These are phyloP conservation scores for Actinomortierella ambigua DNA, from an alignment of 371 early-diverging fungal species.

Conservation along the genomic window DNA sequence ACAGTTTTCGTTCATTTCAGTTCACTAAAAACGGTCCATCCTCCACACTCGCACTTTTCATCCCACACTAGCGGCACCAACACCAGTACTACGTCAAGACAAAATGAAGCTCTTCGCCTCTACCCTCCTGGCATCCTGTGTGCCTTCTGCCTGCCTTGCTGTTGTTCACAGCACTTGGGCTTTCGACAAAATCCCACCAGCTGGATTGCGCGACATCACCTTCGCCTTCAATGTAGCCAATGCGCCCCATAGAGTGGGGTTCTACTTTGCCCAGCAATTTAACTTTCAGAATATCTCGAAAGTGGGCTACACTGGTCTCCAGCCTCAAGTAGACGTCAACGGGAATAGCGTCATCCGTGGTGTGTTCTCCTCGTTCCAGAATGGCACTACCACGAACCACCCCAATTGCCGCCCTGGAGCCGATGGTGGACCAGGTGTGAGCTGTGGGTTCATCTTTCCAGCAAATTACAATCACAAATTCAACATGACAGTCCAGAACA, in stretches of 20 bases:
- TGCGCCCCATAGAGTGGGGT: background rate
- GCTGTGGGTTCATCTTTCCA: background rate
- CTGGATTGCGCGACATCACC: slow-evolving; percentile 3
- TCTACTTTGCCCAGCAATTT: slow-evolving; percentile 7
- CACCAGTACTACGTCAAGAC: too few relatives aligned
- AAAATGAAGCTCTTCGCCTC: slow-evolving; percentile 4
- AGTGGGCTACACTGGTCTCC: slow-evolving; percentile 1
- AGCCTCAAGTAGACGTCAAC: slow-evolving; percentile 2
- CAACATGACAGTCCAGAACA: slow-evolving; percentile 7
- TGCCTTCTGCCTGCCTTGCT: slow-evolving; percentile 1
- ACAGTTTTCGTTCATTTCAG: too few relatives aligned
- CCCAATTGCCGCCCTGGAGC: slow-evolving; percentile 1
- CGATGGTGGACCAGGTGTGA: slow-evolving; percentile 2
- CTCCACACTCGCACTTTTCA: too few relatives aligned
- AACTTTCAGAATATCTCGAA: background rate
- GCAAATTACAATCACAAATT: slow-evolving; percentile 1
- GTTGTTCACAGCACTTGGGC: background rate
- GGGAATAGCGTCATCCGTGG: background rate
- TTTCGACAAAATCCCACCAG: background rate
- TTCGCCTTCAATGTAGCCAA: slow-evolving; percentile 6
- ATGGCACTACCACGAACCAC: slow-evolving; percentile 1
- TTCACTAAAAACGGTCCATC: too few relatives aligned
- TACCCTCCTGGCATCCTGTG: slow-evolving; percentile 1
- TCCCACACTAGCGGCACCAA: too few relatives aligned
- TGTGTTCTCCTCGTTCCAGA: slow-evolving; percentile 2